Percentiles rank a stretch among this genome's conserved stretches.
Conservation (phyloP, 371 early-diverging fungal genomes). For the Vairimorpha ceranae region DNA sequence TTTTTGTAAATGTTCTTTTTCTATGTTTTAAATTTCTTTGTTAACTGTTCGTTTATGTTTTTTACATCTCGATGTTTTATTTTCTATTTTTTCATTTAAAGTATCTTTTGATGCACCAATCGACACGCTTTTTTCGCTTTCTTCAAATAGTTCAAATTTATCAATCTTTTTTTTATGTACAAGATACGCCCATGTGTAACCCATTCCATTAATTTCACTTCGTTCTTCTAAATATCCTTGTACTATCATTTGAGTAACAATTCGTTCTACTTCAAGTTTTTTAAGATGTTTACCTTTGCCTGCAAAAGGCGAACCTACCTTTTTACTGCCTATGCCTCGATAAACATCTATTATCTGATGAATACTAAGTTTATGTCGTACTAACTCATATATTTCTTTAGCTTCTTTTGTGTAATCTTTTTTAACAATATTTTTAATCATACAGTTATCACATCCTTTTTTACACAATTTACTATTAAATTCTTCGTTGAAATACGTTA, state of each 20-base stretch:
- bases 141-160: conserved; percentile 65
- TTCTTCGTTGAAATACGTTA: conserved; percentile 85
- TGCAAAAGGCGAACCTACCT: conserved; percentile 64
- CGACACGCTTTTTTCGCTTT: too few relatives aligned
- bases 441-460: conserved; percentile 86
- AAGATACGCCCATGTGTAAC: conserved; percentile 54
- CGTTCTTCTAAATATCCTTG: conserved; percentile 51
- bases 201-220: conserved; percentile 40
- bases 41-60: too few relatives aligned
- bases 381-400: conserved; percentile 32
- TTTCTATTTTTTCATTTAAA: background rate
- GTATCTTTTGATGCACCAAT: too few relatives aligned
- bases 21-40: too few relatives aligned
- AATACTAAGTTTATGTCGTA: conserved; percentile 67
- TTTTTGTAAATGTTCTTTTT: too few relatives aligned
- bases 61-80: background rate
- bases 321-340: conserved; percentile 67
- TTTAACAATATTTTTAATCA: conserved; percentile 10
- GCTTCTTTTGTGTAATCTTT: conserved; percentile 53
- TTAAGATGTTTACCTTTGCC: conserved; percentile 66
- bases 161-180: conserved; percentile 61
- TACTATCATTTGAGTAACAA: conserved; percentile 45
- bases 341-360: conserved; percentile 71
- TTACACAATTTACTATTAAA: conserved; percentile 70
- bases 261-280: conserved; percentile 44